These are phyloP conservation scores for Curvularia eragrostidis DNA, from an alignment of 2,329 filamentous ascomycete genomes.

Conservation along the genomic window DNA sequence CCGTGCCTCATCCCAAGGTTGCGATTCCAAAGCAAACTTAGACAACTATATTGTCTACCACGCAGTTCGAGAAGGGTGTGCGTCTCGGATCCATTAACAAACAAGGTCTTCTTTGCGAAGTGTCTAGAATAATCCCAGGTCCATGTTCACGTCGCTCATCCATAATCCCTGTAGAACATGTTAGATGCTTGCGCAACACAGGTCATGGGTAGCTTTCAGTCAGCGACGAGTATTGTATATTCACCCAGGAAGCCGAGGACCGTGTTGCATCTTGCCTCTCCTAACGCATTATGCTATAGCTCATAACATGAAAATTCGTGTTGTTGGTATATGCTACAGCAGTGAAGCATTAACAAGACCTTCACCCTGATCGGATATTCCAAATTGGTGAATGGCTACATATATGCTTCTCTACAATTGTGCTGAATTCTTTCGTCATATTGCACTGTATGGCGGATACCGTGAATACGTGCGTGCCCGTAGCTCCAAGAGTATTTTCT, in stretches of 20 bases:
- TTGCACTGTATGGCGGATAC: slow-evolving; percentile 63
- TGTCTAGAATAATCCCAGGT: slow-evolving; percentile 21
- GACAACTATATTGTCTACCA: slow-evolving; percentile 8
- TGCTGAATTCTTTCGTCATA: slow-evolving; percentile 9
- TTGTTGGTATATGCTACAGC: slow-evolving; percentile 58
- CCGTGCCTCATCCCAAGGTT: slow-evolving; percentile 19
- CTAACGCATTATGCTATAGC: slow-evolving; percentile 21
- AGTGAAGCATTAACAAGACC: slow-evolving; percentile 60
- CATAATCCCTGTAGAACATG: slow-evolving; percentile 61
- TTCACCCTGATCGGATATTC: slow-evolving; percentile 58
- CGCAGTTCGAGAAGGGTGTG: slow-evolving; percentile 25
- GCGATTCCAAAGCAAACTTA: slow-evolving; percentile 21
- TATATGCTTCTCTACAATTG: slow-evolving; percentile 12
- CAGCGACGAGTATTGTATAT: slow-evolving; percentile 48
- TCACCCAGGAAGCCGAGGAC: slow-evolving; percentile 20
- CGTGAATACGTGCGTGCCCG: slow-evolving; percentile 60
- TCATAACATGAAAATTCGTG: slow-evolving; percentile 59
- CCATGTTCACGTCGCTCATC: slow-evolving; percentile 57
- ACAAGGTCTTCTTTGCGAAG: neutral
- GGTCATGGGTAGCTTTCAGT: slow-evolving; percentile 32
- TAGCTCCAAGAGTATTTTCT: slow-evolving; percentile 54
- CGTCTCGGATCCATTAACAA: slow-evolving; percentile 3
- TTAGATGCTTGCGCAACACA: slow-evolving; percentile 65
- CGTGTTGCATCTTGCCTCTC: neutral
- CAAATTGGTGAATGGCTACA: slow-evolving; percentile 65